These are phyloP conservation scores for Petunia secreta DNA, from an alignment of 257 asterid genomes.

Conservation along the genomic window DNA sequence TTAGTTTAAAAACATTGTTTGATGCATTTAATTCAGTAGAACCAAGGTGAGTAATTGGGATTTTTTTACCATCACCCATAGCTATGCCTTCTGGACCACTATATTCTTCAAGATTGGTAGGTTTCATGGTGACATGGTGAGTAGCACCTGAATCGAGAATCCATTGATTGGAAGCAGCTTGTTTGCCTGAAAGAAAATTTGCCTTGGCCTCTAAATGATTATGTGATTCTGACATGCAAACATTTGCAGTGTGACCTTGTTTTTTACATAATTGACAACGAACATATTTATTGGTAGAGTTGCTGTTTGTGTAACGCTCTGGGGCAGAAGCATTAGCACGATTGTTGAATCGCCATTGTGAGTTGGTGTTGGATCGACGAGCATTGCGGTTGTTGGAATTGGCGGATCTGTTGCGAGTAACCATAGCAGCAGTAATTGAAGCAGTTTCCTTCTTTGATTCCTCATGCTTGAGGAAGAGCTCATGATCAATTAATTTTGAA, in stretches of 20 bases:
- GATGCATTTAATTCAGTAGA: no score
- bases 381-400: neutral
- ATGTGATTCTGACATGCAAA: no score
- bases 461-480: slow-evolving; percentile 1
- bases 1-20: no score
- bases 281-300: no score
- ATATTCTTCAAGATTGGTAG: no score
- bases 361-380: neutral
- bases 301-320: no score
- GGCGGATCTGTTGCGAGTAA: neutral
- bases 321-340: neutral
- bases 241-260: neutral
- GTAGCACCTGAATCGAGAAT: neutral
- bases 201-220: neutral
- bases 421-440: neutral
- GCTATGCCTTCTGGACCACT: neutral
- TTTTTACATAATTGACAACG: no score
- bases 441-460: neutral
- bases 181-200: neutral
- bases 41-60: no score
- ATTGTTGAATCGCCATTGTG: neutral
- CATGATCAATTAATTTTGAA: neutral
- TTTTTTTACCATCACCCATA: neutral
- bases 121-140: neutral
- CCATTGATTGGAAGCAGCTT: neutral